phyloP scores from a whole-genome alignment of 2,329 filamentous ascomycete genomes.

The Zymoseptoria crescenta region DNA sequence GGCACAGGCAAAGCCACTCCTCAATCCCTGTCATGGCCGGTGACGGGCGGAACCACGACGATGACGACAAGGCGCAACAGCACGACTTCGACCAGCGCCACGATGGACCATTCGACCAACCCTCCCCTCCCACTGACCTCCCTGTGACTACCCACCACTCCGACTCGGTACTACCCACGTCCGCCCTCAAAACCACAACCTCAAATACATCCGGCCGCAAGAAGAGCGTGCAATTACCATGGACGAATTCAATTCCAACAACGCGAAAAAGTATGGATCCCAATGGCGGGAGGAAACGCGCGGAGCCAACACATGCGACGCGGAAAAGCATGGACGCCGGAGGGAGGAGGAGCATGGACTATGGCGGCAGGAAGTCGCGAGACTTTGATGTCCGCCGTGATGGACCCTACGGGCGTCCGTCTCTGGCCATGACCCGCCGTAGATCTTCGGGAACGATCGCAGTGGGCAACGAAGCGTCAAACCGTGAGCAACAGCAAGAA shows the following conservation, averaged over 20 bases:
- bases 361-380: conserved; percentile 15
- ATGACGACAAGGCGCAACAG: conserved; percentile 28
- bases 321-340: background rate
- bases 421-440: conserved; percentile 25
- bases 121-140: background rate
- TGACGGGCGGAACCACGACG: background rate
- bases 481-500: background rate
- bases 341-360: conserved; percentile 9
- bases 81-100: conserved; percentile 30
- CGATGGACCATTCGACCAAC: conserved; percentile 25
- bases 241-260: background rate
- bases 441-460: conserved; percentile 14
- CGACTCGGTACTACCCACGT: background rate
- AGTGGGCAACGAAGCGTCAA: background rate
- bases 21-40: background rate
- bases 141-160: background rate
- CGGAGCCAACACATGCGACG: background rate
- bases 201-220: background rate
- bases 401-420: conserved; percentile 27
- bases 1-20: conserved; percentile 1
- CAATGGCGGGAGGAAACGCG: background rate
- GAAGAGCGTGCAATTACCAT: background rate
- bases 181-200: background rate
- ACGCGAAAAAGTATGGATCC: background rate
- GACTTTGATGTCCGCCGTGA: conserved; percentile 27